A percentile compares a stretch with the other conserved stretches of the same genome.
Conservation (phyloP, 176 grass and related monocot species). For the Oropetium thomaeum region DNA sequence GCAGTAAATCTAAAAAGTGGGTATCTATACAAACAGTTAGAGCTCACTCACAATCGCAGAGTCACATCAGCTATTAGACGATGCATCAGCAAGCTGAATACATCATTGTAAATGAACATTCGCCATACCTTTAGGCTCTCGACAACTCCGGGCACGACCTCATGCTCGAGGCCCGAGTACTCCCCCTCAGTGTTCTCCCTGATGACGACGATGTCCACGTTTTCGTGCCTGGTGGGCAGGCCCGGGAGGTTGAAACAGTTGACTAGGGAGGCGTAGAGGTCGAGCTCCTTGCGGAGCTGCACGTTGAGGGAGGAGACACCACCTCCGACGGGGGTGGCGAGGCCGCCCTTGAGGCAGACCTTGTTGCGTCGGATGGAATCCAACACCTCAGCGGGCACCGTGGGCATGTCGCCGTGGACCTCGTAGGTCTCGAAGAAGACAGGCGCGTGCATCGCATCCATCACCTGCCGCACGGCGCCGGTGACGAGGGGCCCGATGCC, state of each 20-base stretch:
- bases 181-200: constrained; percentile 99
- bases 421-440: constrained; percentile 80
- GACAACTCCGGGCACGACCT: constrained; percentile 91
- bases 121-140: constrained; percentile 88
- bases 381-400: constrained; percentile 64
- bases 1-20: not conserved
- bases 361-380: constrained; percentile 90
- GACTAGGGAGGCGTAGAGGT: constrained; percentile 93
- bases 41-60: not conserved
- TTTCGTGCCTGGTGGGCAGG: constrained; percentile 80
- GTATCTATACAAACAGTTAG: not conserved
- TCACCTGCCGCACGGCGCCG: constrained; percentile 75
- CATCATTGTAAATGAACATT: constrained; percentile 1
- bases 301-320: constrained; percentile 92
- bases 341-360: constrained; percentile 91
- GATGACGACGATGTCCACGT: constrained; percentile 98
- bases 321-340: constrained; percentile 77
- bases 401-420: constrained; percentile 78
- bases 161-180: constrained; percentile 92
- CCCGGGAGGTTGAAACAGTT: constrained; percentile 93
- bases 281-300: constrained; percentile 90
- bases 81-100: not conserved
- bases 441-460: constrained; percentile 98
- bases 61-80: not conserved
- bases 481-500: constrained; percentile 95